Conservation (phyloP, 495 filamentous ascomycete genomes). For the Podospora sp. region DNA sequence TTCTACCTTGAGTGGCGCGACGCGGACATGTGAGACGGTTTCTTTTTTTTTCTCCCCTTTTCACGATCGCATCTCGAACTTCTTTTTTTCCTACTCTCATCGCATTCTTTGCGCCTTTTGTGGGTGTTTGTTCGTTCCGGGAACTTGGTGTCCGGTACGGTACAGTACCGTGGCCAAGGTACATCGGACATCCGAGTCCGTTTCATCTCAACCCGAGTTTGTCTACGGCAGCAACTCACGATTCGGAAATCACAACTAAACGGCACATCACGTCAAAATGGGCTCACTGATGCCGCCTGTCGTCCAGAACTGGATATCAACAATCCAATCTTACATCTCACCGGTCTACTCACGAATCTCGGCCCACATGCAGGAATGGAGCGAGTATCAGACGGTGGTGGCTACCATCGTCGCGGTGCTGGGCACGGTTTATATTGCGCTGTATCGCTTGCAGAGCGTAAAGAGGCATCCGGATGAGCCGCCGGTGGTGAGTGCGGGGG, state of each 20-base stretch:
- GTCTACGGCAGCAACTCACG: no score
- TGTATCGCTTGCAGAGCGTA: conserved; percentile 32
- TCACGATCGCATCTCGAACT: neutral
- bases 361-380: conserved; percentile 18
- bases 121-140: neutral
- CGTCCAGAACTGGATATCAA: neutral
- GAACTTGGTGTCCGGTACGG: neutral
- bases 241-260: no score
- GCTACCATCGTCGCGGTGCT: conserved; percentile 23
- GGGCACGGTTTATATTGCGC: conserved; percentile 28
- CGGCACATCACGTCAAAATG: no score
- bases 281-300: no score
- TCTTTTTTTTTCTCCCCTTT: no score
- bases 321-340: neutral
- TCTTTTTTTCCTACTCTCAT: neutral
- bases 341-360: no score
- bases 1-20: neutral
- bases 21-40: neutral
- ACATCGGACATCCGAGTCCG: no score
- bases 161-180: no score
- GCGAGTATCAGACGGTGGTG: neutral
- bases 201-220: no score
- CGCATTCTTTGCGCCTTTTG: neutral
- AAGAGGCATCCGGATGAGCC: conserved; percentile 44
- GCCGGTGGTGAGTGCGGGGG: conserved; percentile 38